Conservation (phyloP, 2,329 filamentous ascomycete species). For the Chaetothyriales sp. region DNA sequence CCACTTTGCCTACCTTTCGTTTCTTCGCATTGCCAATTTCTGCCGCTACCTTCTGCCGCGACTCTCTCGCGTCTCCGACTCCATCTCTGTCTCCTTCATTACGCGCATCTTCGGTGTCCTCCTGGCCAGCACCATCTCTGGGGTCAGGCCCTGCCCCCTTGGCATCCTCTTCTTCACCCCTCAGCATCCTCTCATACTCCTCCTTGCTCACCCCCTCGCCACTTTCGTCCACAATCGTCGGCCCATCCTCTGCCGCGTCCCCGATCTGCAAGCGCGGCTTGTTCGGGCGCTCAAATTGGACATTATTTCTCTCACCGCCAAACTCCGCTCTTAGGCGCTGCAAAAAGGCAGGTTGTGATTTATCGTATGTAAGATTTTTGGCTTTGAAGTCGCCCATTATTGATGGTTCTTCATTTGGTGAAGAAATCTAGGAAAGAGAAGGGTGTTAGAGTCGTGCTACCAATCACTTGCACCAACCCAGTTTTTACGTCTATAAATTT, state of each 20-base stretch:
- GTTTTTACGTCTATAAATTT: too few species aligned
- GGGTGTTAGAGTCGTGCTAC: too few species aligned
- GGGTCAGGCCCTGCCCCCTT: background rate
- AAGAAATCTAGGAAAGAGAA: too few species aligned
- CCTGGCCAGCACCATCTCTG: background rate
- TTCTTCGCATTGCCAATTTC: conserved; percentile 5
- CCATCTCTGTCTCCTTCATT: conserved; percentile 9
- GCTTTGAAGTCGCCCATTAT: background rate
- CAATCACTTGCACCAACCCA: too few species aligned
- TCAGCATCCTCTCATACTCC: conserved; percentile 13
- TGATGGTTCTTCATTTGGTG: background rate
- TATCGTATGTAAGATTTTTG: conserved; percentile 17
- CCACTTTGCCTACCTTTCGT: conserved; percentile 1
- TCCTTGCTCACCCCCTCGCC: conserved; percentile 15
- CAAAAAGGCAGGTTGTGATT: conserved; percentile 17
- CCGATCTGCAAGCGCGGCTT: conserved; percentile 15
- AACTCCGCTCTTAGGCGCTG: conserved; percentile 13
- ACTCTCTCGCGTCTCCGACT: conserved; percentile 13
- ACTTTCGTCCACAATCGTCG: conserved; percentile 16
- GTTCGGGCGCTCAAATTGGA: conserved; percentile 15
- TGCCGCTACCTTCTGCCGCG: conserved; percentile 12
- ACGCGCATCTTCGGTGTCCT: background rate
- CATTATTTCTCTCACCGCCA: conserved; percentile 12
- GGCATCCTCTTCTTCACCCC: background rate
- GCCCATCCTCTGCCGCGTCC: conserved; percentile 17